Evolutionary conservation across 768 basidiomycete genomes (phyloP), one percentile per base, ranked within the genome.

Genomic region (Lenzites betulinus): DNA sequence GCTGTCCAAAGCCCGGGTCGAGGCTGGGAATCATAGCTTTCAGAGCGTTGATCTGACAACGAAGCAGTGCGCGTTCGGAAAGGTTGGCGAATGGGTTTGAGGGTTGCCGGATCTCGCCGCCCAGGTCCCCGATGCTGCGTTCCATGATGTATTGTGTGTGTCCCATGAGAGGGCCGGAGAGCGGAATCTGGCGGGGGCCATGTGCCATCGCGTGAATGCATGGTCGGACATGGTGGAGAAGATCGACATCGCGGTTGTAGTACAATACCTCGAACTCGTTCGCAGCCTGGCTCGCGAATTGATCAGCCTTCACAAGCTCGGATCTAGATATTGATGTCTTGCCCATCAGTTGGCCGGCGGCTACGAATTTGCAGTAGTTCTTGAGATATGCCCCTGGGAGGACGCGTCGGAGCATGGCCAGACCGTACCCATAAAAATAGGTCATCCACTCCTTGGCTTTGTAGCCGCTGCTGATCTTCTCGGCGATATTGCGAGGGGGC

Each of bases 401-500:
- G 2, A 70, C 25, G 4, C 58, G 61, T 28, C 64, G 64, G 1
- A 76, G 54, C n/a, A 75, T 47, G 0, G 57, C 72, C 0, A 72
- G 75, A 1, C 61, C 62, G 8, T 44, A 44, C 38, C 64, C 69
- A 53, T 54, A 71, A 22, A 72, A 35, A 54, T 71, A 70, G 0
- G 53, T 42, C 1, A 65, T 62, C 44, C 51, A 69, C 39, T 74
- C 72, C 52, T 63, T 66, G 4, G 73, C 71, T 42, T 74, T 74
- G 65, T 73, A 74, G 0, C 72, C 68, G 36, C 66, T 70, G 3
- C 71, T 64, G 49, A 80, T 71, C 56, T 80, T 80, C 42, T 74
- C 66, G 0, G 77, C 76, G 22, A 69, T 68, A 56, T 81, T 77
- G 0, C 76, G 71, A 4, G 77, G 80, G 76, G 71, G 1, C 73